Conservation (phyloP, 2,329 filamentous ascomycete genomes). For the Mariannaea elegans region DNA sequence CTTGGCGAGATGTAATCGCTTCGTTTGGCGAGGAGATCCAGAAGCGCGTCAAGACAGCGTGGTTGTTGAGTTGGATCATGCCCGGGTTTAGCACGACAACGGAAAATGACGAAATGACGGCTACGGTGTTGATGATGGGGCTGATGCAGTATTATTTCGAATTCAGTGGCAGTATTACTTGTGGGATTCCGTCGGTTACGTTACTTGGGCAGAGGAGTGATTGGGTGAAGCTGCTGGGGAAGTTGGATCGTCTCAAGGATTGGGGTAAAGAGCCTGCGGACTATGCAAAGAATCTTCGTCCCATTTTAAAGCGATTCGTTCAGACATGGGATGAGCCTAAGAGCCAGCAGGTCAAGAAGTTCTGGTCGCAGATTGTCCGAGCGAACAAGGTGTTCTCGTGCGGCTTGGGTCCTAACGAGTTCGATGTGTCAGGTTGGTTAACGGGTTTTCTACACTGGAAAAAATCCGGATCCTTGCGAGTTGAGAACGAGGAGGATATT, state of each 20-base stretch:
- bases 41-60: slow-evolving; percentile 48
- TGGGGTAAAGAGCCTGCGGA: slow-evolving; percentile 54
- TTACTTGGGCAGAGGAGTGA: slow-evolving; percentile 50
- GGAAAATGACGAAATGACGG: slow-evolving; percentile 49
- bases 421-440: slow-evolving; percentile 57
- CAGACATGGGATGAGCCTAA: slow-evolving; percentile 51
- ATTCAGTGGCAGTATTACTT: slow-evolving; percentile 48
- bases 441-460: slow-evolving; percentile 58
- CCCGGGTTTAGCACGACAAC: slow-evolving; percentile 55
- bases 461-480: slow-evolving; percentile 42
- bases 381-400: slow-evolving; percentile 44
- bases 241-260: slow-evolving; percentile 52
- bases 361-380: slow-evolving; percentile 56
- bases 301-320: slow-evolving; percentile 57
- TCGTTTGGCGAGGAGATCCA: slow-evolving; percentile 53
- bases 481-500: slow-evolving; percentile 21
- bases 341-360: slow-evolving; percentile 44
- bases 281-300: slow-evolving; percentile 51
- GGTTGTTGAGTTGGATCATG: slow-evolving; percentile 53
- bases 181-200: slow-evolving; percentile 54
- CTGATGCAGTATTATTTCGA: slow-evolving; percentile 52
- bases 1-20: slow-evolving; percentile 39
- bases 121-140: slow-evolving; percentile 56
- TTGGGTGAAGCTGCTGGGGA: slow-evolving; percentile 51
- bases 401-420: slow-evolving; percentile 44